Evolutionary conservation across 768 basidiomycete species (phyloP).

Genomic region (Termitomyces sp.): DNA sequence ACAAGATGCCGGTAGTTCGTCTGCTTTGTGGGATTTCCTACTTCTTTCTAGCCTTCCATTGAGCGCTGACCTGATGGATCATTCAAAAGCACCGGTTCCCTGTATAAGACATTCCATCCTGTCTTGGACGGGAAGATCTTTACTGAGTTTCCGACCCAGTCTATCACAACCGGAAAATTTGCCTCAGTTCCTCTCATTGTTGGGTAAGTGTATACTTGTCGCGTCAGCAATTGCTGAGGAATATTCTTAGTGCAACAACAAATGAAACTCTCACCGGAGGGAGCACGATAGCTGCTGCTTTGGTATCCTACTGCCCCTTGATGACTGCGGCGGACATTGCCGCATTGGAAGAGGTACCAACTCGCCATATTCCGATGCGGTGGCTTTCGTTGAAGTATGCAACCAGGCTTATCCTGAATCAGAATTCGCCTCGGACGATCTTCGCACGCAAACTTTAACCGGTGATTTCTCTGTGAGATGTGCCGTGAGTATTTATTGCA

Average conservation of each 20-base stretch:
- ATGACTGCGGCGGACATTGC: slow-evolving; percentile 33
- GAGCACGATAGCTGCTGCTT: slow-evolving; percentile 27
- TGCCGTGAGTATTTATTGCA: slow-evolving; percentile 35
- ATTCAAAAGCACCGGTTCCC: slow-evolving; percentile 28
- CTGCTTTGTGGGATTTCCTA: slow-evolving; percentile 30
- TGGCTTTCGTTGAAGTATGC: background rate
- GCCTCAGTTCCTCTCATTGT: slow-evolving; percentile 51
- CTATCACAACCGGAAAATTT: slow-evolving; percentile 40
- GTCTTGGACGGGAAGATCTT: slow-evolving; percentile 51
- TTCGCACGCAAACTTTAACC: slow-evolving; percentile 40
- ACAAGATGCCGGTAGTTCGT: slow-evolving; percentile 37
- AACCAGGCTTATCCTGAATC: slow-evolving; percentile 35
- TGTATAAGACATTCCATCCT: slow-evolving; percentile 45
- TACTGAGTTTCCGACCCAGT: slow-evolving; percentile 42
- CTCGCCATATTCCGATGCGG: background rate
- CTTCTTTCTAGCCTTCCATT: background rate
- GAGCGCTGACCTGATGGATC: background rate
- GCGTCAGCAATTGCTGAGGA: background rate
- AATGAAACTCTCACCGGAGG: slow-evolving; percentile 53
- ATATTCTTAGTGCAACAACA: slow-evolving; percentile 38
- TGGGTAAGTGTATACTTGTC: slow-evolving; percentile 33
- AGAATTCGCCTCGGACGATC: slow-evolving; percentile 34
- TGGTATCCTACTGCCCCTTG: slow-evolving; percentile 39
- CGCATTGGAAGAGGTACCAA: slow-evolving; percentile 27
- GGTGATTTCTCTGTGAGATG: slow-evolving; percentile 47